phyloP scores from a whole-genome alignment of 2,329 filamentous ascomycete species.

The Trichoderma koningiopsis region DNA sequence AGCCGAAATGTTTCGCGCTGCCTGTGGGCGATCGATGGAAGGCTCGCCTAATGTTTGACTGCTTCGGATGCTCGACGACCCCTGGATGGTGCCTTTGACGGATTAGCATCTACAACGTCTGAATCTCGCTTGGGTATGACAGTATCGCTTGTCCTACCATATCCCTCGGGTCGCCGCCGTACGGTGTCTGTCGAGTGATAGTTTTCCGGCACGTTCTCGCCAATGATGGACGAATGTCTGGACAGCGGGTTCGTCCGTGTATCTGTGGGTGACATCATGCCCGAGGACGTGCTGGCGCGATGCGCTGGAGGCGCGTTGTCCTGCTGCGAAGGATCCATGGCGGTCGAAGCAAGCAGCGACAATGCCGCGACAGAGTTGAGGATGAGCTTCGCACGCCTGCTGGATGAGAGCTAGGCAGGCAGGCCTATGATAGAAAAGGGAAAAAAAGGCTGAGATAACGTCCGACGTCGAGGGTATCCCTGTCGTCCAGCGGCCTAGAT shows the following conservation, averaged over 20 bases:
- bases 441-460: constrained; percentile 23
- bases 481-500: constrained; percentile 20
- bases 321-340: constrained; percentile 49
- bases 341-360: constrained; percentile 27
- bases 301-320: constrained; percentile 41
- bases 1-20: constrained; percentile 37
- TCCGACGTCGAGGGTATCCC: constrained; percentile 9
- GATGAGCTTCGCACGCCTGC: constrained; percentile 14
- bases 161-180: constrained; percentile 59
- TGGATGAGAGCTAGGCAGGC: constrained; percentile 1
- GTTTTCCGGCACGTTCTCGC: constrained; percentile 53
- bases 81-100: constrained; percentile 34
- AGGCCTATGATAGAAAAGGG: constrained; percentile 15
- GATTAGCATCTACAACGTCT: constrained; percentile 1
- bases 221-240: constrained; percentile 40
- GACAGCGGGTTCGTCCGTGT: constrained; percentile 44
- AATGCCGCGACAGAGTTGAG: constrained; percentile 13
- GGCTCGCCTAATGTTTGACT: constrained; percentile 41
- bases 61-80: constrained; percentile 33
- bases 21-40: constrained; percentile 40
- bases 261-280: constrained; percentile 53
- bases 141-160: constrained; percentile 49
- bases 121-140: constrained; percentile 3
- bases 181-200: constrained; percentile 63
- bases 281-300: constrained; percentile 42